These are phyloP conservation scores for Hirsutella minnesotensis DNA, from an alignment of 2,329 filamentous ascomycete species.

Conservation along the genomic window DNA sequence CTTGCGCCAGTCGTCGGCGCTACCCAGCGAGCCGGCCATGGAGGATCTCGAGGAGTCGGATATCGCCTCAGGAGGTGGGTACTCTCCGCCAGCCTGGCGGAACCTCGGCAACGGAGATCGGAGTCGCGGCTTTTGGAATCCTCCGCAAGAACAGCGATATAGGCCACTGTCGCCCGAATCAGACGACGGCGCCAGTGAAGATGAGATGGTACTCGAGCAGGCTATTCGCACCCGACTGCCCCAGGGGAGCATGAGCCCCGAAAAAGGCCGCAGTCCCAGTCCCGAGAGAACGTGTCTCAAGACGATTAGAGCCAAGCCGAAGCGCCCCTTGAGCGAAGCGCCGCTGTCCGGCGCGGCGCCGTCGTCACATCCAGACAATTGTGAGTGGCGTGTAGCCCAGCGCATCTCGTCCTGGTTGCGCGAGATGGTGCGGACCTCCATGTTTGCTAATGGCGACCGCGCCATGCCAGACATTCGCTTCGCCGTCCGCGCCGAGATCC, in stretches of 20 bases:
- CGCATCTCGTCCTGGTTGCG: background rate
- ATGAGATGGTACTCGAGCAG: conserved; percentile 31
- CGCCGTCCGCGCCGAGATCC: conserved; percentile 74
- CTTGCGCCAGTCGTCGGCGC: conserved; percentile 18
- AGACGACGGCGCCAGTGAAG: conserved; percentile 16
- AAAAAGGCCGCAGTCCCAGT: conserved; percentile 34
- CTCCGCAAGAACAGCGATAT: conserved; percentile 3
- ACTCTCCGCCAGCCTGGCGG: conserved; percentile 49
- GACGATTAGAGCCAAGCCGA: conserved; percentile 23
- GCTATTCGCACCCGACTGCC: conserved; percentile 44
- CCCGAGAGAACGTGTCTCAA: conserved; percentile 29
- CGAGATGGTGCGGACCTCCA: background rate
- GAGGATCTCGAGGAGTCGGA: conserved; percentile 33
- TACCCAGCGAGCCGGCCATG: conserved; percentile 21
- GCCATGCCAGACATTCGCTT: conserved; percentile 67
- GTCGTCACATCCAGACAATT: conserved; percentile 31
- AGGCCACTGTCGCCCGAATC: conserved; percentile 12
- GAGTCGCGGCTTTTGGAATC: conserved; percentile 47
- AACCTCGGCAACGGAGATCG: conserved; percentile 47
- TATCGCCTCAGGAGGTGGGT: conserved; percentile 39
- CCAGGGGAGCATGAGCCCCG: conserved; percentile 42
- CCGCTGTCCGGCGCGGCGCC: conserved; percentile 9
- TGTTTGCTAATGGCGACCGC: background rate
- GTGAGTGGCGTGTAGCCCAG: conserved; percentile 20
- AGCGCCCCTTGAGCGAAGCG: conserved; percentile 12